These are phyloP conservation scores for Rutstroemia sp. DNA, from an alignment of 2,329 filamentous ascomycete genomes.

Conservation along the genomic window DNA sequence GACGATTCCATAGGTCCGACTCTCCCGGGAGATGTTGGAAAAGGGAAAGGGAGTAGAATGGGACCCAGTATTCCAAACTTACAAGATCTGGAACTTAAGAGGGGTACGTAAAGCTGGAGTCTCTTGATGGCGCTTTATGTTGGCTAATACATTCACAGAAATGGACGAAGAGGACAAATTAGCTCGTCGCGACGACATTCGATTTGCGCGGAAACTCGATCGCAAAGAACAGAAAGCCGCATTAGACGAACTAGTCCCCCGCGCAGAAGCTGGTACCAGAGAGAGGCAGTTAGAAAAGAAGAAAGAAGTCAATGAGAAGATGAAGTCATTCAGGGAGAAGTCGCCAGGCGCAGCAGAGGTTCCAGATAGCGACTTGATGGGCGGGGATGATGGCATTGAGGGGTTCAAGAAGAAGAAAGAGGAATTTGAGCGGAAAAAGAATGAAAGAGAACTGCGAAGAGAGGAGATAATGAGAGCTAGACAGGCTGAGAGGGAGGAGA, in stretches of 20 bases:
- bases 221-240: conserved; percentile 60
- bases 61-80: conserved; percentile 62
- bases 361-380: conserved; percentile 71
- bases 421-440: conserved; percentile 65
- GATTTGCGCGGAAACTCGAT: conserved; percentile 55
- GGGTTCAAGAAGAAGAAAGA: conserved; percentile 64
- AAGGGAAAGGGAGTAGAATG: conserved; percentile 22
- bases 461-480: conserved; percentile 74
- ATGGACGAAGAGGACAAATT: conserved; percentile 41
- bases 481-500: conserved; percentile 73
- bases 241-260: conserved; percentile 74
- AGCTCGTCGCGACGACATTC: conserved; percentile 43
- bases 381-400: conserved; percentile 54
- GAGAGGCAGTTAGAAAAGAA: conserved; percentile 86
- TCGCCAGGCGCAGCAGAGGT: conserved; percentile 59
- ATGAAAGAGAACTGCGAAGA: conserved; percentile 71
- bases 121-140: not conserved
- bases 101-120: conserved; percentile 31
- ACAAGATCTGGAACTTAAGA: conserved; percentile 62
- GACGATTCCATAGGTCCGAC: conserved; percentile 40
- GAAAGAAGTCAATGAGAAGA: conserved; percentile 61
- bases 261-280: conserved; percentile 73
- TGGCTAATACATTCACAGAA: conserved; percentile 20
- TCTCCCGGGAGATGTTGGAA: conserved; percentile 32
- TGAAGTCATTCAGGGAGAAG: conserved; percentile 65